phyloP scores from a whole-genome alignment of 2,329 filamentous ascomycete species.

The Venturia aucupariae region DNA sequence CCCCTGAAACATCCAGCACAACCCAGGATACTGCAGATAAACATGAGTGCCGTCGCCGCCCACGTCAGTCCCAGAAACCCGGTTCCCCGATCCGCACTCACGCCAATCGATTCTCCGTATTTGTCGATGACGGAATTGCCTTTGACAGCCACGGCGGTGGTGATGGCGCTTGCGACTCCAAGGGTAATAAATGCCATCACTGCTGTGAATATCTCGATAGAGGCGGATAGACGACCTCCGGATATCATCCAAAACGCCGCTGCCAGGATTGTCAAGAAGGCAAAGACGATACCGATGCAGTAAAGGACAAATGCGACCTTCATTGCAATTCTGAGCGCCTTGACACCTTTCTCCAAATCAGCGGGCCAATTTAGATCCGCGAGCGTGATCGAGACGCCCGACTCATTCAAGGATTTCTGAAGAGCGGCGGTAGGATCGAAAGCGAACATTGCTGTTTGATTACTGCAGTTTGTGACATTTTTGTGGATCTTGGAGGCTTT shows the following conservation, averaged over 20 bases:
- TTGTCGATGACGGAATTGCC: conserved; percentile 44
- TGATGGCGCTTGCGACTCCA: conserved; percentile 66
- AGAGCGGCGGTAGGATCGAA: conserved; percentile 47
- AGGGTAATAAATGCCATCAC: conserved; percentile 47
- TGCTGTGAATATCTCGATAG: conserved; percentile 42
- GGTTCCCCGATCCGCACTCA: conserved; percentile 40
- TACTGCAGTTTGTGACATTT: conserved; percentile 48
- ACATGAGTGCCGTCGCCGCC: conserved; percentile 42
- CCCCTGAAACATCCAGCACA: conserved; percentile 22
- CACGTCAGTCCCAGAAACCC: conserved; percentile 53
- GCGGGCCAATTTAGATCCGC: conserved; percentile 47
- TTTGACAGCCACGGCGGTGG: conserved; percentile 52
- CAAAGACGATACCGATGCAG: conserved; percentile 45
- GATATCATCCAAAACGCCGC: conserved; percentile 28
- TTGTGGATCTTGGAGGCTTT: conserved; percentile 33
- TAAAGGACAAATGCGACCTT: conserved; percentile 51
- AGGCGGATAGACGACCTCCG: conserved; percentile 37
- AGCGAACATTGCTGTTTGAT: conserved; percentile 43
- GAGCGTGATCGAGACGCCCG: conserved; percentile 38
- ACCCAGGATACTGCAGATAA: conserved; percentile 26
- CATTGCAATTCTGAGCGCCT: conserved; percentile 40
- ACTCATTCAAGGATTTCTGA: conserved; percentile 37
- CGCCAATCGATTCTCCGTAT: conserved; percentile 40
- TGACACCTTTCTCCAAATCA: conserved; percentile 45
- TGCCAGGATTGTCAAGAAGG: conserved; percentile 37